Evolutionary conservation across 177 flowering plant genomes (phyloP), one percentile per base, ranked within the genome.

Genomic region (Tripterygium wilfordii): DNA sequence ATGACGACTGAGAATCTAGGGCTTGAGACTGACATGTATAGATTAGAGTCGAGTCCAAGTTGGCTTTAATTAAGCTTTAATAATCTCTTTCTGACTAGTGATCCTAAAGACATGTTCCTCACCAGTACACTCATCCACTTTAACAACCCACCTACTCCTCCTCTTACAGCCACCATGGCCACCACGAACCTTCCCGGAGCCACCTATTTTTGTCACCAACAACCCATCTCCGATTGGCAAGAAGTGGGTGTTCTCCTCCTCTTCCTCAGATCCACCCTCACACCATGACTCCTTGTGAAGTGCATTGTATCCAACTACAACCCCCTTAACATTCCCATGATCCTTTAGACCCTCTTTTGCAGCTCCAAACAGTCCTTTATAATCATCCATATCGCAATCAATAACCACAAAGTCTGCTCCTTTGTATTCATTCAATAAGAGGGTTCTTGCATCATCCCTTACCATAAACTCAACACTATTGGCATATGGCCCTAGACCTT

Each of bases 101-200:
- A 51, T 18, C 47, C 63, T 44, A 22, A 45, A 59, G 2, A 52
- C 42, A 52, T 59, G 63, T 29, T 52, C 57, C 36, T 59, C 63
- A 3, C 63, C 63, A 10, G 52, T 52, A 10, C 50, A 39, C 42
- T 52, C 25, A 38, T 52, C 63, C 10, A 59, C 42, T 38, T 40
- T 28, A 51, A 46, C 57, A 10, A 59, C 43, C 57, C 63, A 59
- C 0, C 46, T 42, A 20, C 57, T 52, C 25, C 35, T 52, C 16
- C 10, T 52, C 42, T 38, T 18, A 20, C 8, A 8, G 40, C 14
- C 10, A 18, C 8, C n/a, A n/a, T n/a, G 3, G 10, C 42, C 31
- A 19, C 23, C 36, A 14, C 13, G 14, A 10, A 1, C 48, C 16
- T 36, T 14, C 5, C 5, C 8, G 5, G 19, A 1, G 5, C 5